Evolutionary conservation across 164 flowering plant genomes (phyloP).

Genomic region (Nelumbo lutea): DNA sequence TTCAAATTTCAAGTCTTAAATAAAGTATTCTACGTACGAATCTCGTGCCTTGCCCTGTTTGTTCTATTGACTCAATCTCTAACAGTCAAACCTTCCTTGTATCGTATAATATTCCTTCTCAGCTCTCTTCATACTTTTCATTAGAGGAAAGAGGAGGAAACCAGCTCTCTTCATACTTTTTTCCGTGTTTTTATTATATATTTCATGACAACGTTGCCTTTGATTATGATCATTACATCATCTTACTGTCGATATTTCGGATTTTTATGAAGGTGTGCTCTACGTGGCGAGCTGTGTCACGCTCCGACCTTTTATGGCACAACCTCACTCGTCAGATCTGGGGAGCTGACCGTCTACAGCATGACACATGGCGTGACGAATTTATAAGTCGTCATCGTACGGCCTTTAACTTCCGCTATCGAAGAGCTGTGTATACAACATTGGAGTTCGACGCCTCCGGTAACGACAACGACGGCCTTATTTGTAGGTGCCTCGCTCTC

Average conservation of each 20-base stretch:
- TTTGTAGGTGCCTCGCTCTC: constrained; percentile 66
- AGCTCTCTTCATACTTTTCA: too few relatives aligned
- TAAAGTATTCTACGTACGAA: too few relatives aligned
- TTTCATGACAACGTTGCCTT: too few relatives aligned
- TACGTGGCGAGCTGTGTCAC: constrained; percentile 77
- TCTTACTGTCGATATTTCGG: background rate
- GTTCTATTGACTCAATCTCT: too few relatives aligned
- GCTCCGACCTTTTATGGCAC: constrained; percentile 69
- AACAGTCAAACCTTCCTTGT: too few relatives aligned
- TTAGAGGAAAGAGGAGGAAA: too few relatives aligned
- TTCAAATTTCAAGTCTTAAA: too few relatives aligned
- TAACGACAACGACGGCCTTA: constrained; percentile 26
- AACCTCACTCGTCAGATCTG: constrained; percentile 54
- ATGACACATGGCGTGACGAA: constrained; percentile 66
- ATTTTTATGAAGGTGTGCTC: constrained; percentile 62
- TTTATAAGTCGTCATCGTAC: constrained; percentile 56
- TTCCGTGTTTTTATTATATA: too few relatives aligned
- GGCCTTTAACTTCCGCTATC: constrained; percentile 45
- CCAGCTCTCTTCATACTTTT: too few relatives aligned
- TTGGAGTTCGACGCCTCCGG: constrained; percentile 39
- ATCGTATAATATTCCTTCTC: too few relatives aligned
- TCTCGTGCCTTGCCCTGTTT: too few relatives aligned
- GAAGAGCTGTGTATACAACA: constrained; percentile 26
- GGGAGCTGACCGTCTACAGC: constrained; percentile 37
- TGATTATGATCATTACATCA: background rate